Conservation (phyloP, 2,329 filamentous ascomycete genomes). For the Sodiomyces alkalinus region DNA sequence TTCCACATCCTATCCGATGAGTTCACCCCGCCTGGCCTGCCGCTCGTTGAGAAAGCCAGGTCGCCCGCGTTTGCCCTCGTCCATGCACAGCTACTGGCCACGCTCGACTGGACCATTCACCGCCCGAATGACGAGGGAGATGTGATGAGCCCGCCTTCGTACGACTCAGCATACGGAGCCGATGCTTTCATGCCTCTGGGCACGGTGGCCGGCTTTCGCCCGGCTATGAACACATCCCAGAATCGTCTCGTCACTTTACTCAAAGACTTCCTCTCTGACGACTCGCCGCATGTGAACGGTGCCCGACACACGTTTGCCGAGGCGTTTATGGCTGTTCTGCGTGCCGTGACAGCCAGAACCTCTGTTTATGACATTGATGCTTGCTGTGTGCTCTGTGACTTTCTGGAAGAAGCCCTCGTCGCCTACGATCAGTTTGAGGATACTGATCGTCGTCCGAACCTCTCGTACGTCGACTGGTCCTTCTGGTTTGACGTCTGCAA, state of each 20-base stretch:
- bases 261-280: constrained; percentile 55
- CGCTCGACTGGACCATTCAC: constrained; percentile 73
- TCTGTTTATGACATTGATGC: constrained; percentile 70
- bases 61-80: constrained; percentile 68
- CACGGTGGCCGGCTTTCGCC: constrained; percentile 44
- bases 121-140: constrained; percentile 48
- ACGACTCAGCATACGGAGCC: constrained; percentile 32
- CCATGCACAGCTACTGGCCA: constrained; percentile 65
- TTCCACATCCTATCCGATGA: constrained; percentile 69
- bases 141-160: constrained; percentile 25
- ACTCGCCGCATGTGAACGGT: constrained; percentile 19
- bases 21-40: constrained; percentile 42
- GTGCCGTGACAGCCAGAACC: constrained; percentile 57
- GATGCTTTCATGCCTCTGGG: constrained; percentile 54
- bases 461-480: constrained; percentile 52
- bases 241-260: constrained; percentile 73
- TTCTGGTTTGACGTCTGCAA: constrained; percentile 78
- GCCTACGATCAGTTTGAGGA: constrained; percentile 38
- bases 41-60: constrained; percentile 40
- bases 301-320: constrained; percentile 59
- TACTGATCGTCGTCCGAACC: constrained; percentile 17
- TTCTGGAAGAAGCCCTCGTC: constrained; percentile 66
- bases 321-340: constrained; percentile 58
- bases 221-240: constrained; percentile 71
- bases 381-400: constrained; percentile 83